These are phyloP conservation scores for Sugiyamaella lignohabitans DNA, from an alignment of 805 yeast species.

Conservation along the genomic window DNA sequence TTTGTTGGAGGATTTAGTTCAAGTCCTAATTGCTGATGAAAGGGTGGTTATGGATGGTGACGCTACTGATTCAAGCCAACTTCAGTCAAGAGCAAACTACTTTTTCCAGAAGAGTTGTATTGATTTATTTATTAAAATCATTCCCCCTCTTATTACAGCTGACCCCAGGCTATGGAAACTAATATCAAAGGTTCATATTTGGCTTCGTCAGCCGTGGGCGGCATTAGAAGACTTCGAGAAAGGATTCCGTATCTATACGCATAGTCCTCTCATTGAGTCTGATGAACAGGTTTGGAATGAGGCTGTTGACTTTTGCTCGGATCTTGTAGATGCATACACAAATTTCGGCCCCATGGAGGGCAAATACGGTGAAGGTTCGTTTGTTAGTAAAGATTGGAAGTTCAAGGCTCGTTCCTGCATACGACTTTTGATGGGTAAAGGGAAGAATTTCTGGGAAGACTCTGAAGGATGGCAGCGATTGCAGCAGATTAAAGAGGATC, in stretches of 20 bases:
- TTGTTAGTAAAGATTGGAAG: slow-evolving; percentile 91
- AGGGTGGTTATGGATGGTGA: slow-evolving; percentile 33
- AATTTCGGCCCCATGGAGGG: slow-evolving; percentile 67
- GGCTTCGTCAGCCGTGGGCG: slow-evolving; percentile 85
- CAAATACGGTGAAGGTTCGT: slow-evolving; percentile 62
- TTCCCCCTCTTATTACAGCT: slow-evolving; percentile 64
- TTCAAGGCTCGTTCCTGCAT: slow-evolving; percentile 70
- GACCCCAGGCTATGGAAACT: slow-evolving; percentile 71
- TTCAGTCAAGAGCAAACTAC: slow-evolving; percentile 24
- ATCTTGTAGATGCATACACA: slow-evolving; percentile 78
- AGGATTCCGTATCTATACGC: slow-evolving; percentile 68
- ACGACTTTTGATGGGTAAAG: slow-evolving; percentile 71
- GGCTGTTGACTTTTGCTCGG: slow-evolving; percentile 72
- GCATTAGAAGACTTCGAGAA: slow-evolving; percentile 81
- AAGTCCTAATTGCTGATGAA: slow-evolving; percentile 48
- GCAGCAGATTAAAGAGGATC: slow-evolving; percentile 44
- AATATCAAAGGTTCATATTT: slow-evolving; percentile 76
- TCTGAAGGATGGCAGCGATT: slow-evolving; percentile 69
- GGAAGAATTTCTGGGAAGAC: slow-evolving; percentile 73
- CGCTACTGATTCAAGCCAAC: slow-evolving; percentile 3
- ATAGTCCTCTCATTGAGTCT: slow-evolving; percentile 55
- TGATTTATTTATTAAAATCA: slow-evolving; percentile 59
- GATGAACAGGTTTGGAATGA: slow-evolving; percentile 64
- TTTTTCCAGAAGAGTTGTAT: slow-evolving; percentile 64
- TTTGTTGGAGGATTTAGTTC: slow-evolving; percentile 66